phyloP scores from a whole-genome alignment of 371 early-diverging fungal genomes.

The Syncephalastrum monosporum region DNA sequence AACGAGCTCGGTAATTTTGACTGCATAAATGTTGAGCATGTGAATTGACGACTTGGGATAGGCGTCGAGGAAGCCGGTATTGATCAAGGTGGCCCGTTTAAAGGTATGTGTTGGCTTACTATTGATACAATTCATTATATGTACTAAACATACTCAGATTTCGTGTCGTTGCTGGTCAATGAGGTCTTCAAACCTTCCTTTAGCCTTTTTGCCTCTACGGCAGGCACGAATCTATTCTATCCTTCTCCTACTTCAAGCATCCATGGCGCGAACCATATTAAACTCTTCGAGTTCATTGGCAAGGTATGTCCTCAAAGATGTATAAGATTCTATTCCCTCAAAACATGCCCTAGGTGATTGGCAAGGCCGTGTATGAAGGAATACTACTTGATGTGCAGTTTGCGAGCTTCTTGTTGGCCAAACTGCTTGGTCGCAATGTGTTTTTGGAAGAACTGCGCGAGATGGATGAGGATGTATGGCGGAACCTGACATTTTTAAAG shows the following conservation, averaged over 20 bases:
- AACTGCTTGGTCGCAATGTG: slow-evolving; percentile 73
- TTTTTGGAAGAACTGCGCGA: slow-evolving; percentile 82
- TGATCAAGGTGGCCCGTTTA: slow-evolving; percentile 94
- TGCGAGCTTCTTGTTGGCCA: slow-evolving; percentile 82
- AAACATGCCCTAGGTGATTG: slow-evolving; percentile 54
- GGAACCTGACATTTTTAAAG: slow-evolving; percentile 78
- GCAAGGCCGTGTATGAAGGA: slow-evolving; percentile 90
- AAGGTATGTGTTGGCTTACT: slow-evolving; percentile 37
- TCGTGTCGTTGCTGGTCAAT: slow-evolving; percentile 71
- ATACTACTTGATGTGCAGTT: slow-evolving; percentile 86
- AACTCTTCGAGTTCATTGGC: slow-evolving; percentile 80
- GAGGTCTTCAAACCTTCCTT: slow-evolving; percentile 78
- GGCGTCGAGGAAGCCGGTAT: slow-evolving; percentile 86
- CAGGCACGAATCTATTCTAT: slow-evolving; percentile 64
- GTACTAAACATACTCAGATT: slow-evolving; percentile 65
- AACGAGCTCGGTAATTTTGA: slow-evolving; percentile 55
- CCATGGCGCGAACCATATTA: slow-evolving; percentile 53
- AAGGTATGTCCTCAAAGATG: slow-evolving; percentile 29
- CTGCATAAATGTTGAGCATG: neutral
- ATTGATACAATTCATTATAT: slow-evolving; percentile 24
- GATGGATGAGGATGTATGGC: slow-evolving; percentile 78
- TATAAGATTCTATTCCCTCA: neutral
- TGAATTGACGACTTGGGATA: slow-evolving; percentile 10
- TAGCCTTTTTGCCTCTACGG: slow-evolving; percentile 71
- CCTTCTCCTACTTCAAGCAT: slow-evolving; percentile 58